Conservation (phyloP, 164 flowering plant genomes). For the Chloranthus sessilifolius region DNA sequence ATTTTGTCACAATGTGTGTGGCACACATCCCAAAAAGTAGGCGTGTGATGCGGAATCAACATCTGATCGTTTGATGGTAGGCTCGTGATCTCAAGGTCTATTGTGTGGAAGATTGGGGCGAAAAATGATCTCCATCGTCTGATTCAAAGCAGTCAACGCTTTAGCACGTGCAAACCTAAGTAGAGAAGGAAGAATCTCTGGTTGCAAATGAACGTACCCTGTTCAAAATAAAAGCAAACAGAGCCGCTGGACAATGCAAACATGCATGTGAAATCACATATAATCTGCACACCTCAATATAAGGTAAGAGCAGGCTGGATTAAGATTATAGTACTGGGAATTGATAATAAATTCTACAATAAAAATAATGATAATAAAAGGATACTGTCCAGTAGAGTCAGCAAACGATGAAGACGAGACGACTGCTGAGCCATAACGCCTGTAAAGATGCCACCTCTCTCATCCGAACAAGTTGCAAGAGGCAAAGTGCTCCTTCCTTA, state of each 20-base stretch:
- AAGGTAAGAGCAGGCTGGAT: background rate
- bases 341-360: background rate
- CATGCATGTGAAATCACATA: constrained; percentile 1
- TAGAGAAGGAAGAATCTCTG: too few species aligned
- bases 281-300: background rate
- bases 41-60: too few species aligned
- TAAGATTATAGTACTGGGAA: background rate
- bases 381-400: constrained; percentile 87
- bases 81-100: too few species aligned
- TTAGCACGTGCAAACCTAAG: too few species aligned
- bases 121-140: too few species aligned
- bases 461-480: constrained; percentile 18
- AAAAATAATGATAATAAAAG: constrained; percentile 23
- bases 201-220: too few species aligned
- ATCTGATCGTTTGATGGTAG: too few species aligned
- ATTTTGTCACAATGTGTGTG: too few species aligned
- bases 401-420: constrained; percentile 85
- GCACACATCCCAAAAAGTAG: too few species aligned
- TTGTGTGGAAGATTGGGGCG: too few species aligned
- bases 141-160: too few species aligned
- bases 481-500: background rate
- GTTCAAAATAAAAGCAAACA: background rate
- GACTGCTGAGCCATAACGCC: constrained; percentile 81
- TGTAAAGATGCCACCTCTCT: constrained; percentile 14
- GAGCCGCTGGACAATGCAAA: background rate